Evolutionary conservation across 1,139 yeast species (phyloP).

Genomic region (Sugiyamaella paludigena): DNA sequence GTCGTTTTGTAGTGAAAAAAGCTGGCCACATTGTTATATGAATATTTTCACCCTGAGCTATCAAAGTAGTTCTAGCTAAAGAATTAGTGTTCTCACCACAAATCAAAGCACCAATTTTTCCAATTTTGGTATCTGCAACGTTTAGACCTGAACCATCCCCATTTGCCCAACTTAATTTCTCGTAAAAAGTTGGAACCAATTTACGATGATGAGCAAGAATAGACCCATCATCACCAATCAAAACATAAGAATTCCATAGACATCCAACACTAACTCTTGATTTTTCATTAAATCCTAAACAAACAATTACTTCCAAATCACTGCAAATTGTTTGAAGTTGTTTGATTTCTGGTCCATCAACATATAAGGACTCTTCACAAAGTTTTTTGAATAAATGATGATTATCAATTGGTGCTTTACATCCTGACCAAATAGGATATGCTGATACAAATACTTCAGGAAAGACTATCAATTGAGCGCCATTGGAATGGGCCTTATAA

Average conservation of each 20-base stretch:
- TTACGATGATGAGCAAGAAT: conserved; percentile 25
- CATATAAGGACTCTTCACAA: conserved; percentile 22
- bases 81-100: conserved; percentile 28
- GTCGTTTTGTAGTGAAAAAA: conserved; percentile 23
- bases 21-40: conserved; percentile 28
- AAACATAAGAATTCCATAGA: conserved; percentile 26
- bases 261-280: conserved; percentile 24
- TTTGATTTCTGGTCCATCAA: conserved; percentile 26
- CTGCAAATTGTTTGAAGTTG: conserved; percentile 15
- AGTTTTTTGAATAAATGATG: conserved; percentile 24
- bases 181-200: conserved; percentile 26
- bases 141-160: conserved; percentile 25
- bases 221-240: conserved; percentile 23
- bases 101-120: conserved; percentile 26
- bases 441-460: conserved; percentile 32
- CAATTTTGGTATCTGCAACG: conserved; percentile 25
- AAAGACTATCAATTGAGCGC: conserved; percentile 32
- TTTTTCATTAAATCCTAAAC: conserved; percentile 25
- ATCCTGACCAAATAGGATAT: conserved; percentile 32
- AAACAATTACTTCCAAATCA: conserved; percentile 20
- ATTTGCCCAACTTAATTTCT: conserved; percentile 26
- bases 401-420: conserved; percentile 27
- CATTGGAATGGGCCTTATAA: conserved; percentile 27
- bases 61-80: conserved; percentile 23
- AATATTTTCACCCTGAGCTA: conserved; percentile 26